Evolutionary conservation across 2,329 filamentous ascomycete genomes (phyloP).

Genomic region (Diaporthe sp.): DNA sequence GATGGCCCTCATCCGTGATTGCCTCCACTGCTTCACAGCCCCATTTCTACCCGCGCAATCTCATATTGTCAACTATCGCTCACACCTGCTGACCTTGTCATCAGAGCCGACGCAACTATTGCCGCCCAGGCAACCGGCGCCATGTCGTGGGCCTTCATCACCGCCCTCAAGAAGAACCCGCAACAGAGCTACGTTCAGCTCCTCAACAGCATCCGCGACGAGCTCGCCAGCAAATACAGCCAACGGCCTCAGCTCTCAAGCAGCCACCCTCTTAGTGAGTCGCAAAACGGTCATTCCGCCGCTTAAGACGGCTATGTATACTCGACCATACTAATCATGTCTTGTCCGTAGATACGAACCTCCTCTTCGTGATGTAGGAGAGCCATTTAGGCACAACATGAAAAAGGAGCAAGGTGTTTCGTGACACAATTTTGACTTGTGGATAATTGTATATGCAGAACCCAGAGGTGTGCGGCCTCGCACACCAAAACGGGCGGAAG

Average conservation of each 20-base stretch:
- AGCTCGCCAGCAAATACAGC: slow-evolving; percentile 87
- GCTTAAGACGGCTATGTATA: not conserved
- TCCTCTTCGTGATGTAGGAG: slow-evolving; percentile 73
- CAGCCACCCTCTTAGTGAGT: slow-evolving; percentile 93
- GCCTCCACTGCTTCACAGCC: not conserved
- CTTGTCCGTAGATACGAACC: slow-evolving; percentile 67
- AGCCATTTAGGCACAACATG: not conserved
- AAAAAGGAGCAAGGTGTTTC: not conserved
- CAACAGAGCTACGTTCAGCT: slow-evolving; percentile 98
- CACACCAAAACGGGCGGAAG: not conserved
- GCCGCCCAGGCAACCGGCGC: slow-evolving; percentile 92
- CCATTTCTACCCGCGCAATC: not conserved
- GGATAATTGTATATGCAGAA: slow-evolving; percentile 19
- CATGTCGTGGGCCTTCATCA: slow-evolving; percentile 99
- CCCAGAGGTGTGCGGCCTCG: not conserved
- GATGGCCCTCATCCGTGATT: not conserved
- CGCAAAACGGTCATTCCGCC: not conserved
- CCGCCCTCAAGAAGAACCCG: slow-evolving; percentile 92
- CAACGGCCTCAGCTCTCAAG: slow-evolving; percentile 98
- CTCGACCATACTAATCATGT: slow-evolving; percentile 1
- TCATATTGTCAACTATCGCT: not conserved
- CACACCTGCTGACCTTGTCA: not conserved
- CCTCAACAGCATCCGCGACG: slow-evolving; percentile 95
- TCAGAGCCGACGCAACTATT: slow-evolving; percentile 92
- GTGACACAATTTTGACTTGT: slow-evolving; percentile 10